Base-by-base conservation (phyloP, 2,329 filamentous ascomycete genomes). In the Metarhizium brunneum region DNA sequence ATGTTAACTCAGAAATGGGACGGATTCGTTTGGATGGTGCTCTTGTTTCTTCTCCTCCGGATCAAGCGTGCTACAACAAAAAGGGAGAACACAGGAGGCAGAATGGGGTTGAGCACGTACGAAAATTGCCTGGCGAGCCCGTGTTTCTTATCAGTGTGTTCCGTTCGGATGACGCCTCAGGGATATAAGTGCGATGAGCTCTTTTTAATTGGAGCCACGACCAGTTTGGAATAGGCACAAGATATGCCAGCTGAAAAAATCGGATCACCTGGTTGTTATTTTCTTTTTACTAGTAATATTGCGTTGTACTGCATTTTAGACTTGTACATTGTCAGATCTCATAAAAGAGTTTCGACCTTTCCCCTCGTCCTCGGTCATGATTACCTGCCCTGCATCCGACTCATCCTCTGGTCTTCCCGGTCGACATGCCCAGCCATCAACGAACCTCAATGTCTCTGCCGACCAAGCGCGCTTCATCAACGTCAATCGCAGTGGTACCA, bases 381-480 rank as follows among this genome's bases (percentile, higher is more conserved):
- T 47, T 6, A 49, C 47, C 43, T 56, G 47, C 50, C 10, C 54
- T 18, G 35, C 51, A 36, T 8, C 8, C 25, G 38, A 40, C 20
- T 40, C 70, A 59, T 80, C 79, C 56, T 82, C 79, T 1, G 79
- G 79, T 6, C 74, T 78, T 1, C 79, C 79, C 47, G 78, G 73
- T 29, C 74, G 73, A 58, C 79, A 82, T 14, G 74, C 73, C 73
- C 73, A 77, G 5, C 66, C 69, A 59, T 77, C 74, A 16, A 77
- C 72, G 56, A 67, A 66, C 38, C 67, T 64, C 51, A 86, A 70
- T 7, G 80, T 81, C 59, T 85, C 81, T 48, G 75, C 73, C 18
- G 72, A 74, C 83, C 83, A 86, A 54, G 84, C 69, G 52, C 68
- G 73, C 57, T 80, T 82, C 81, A 86, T 85, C 13, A 84, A 54